Base-by-base conservation (phyloP, 2,329 filamentous ascomycete species). In the Cadophora malorum region DNA sequence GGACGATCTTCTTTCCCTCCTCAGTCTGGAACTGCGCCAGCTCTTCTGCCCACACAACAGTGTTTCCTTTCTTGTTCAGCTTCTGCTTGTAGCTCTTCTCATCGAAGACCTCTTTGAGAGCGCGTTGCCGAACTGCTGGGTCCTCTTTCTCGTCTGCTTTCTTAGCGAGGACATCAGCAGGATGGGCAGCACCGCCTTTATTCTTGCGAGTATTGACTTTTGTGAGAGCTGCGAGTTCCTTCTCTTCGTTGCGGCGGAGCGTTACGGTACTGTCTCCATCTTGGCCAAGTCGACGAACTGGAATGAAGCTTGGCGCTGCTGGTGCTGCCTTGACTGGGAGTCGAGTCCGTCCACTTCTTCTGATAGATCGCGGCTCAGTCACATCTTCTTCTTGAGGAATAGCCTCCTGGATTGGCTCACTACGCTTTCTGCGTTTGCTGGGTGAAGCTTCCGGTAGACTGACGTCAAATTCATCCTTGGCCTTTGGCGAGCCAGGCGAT, bases 151-250 rank as follows among this genome's bases (percentile, higher is more conserved):
- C 79, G 7, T 79, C 74, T 23, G 77, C 76, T 63, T 80, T 80
- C 70, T 75, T 79, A 0, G 72, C 69, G 4, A 78, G 45, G 10
- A 76, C 65, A 12, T 72, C 69, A 2, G 72, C 69, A 0, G 81
- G 79, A 7, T 72, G 74, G 5, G 81, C 65, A 0, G 82, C 77
- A 21, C 72, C 76, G 3, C 73, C 79, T 74, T 83, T 83, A 68
- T 84, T 84, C 70, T 81, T 82, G 33, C 80, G 76, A 1, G 82
- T 84, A 68, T 84, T 84, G 62, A 78, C 75, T 3, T 79, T 74
- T 0, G 82, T 84, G 52, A 82, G 67, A 1, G 79, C 75, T 0
- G 80, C 81, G 9, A 83, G 71, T 56, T 83, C 80, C 71, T 81
- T 82, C 52, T 82, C 82, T 16, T 77, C 78, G 67, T 70, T 80